phyloP scores from a whole-genome alignment of 352 stramenopile species.

The Phytophthora agathidicida region DNA sequence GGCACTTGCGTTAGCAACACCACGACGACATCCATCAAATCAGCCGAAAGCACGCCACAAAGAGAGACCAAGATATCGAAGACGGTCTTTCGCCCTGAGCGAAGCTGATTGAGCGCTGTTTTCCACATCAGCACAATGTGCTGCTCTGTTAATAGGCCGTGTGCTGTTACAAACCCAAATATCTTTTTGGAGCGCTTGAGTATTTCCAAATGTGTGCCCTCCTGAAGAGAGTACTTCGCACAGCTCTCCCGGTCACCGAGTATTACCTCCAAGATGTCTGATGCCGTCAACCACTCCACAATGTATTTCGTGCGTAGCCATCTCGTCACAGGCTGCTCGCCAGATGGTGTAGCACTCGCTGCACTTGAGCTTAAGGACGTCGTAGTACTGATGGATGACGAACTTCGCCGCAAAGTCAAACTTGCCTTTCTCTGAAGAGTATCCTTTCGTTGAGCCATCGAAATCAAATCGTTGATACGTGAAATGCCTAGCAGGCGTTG shows the following conservation, averaged over 20 bases:
- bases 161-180: conserved; percentile 67
- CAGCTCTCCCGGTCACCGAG: conserved; percentile 73
- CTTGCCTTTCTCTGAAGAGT: conserved; percentile 67
- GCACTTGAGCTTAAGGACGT: conserved; percentile 32
- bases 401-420: conserved; percentile 50
- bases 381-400: conserved; percentile 38
- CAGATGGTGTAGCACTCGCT: conserved; percentile 28
- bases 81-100: conserved; percentile 69
- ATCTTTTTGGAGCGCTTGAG: conserved; percentile 78
- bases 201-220: conserved; percentile 83
- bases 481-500: conserved; percentile 77
- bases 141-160: conserved; percentile 61
- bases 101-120: conserved; percentile 68
- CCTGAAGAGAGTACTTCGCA: conserved; percentile 71
- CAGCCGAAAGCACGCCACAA: conserved; percentile 65
- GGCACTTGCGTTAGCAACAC: conserved; percentile 78
- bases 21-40: conserved; percentile 81
- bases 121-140: conserved; percentile 84
- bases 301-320: conserved; percentile 81
- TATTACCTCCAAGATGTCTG: conserved; percentile 83
- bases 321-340: conserved; percentile 47
- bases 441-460: conserved; percentile 76
- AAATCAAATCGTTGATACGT: conserved; percentile 77
- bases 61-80: conserved; percentile 79
- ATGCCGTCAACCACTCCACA: conserved; percentile 80